A percentile compares a stretch with the other conserved stretches of the same genome.
Evolutionary conservation across 208 protist species (phyloP).

Genomic region (Crithidia sp.): DNA sequence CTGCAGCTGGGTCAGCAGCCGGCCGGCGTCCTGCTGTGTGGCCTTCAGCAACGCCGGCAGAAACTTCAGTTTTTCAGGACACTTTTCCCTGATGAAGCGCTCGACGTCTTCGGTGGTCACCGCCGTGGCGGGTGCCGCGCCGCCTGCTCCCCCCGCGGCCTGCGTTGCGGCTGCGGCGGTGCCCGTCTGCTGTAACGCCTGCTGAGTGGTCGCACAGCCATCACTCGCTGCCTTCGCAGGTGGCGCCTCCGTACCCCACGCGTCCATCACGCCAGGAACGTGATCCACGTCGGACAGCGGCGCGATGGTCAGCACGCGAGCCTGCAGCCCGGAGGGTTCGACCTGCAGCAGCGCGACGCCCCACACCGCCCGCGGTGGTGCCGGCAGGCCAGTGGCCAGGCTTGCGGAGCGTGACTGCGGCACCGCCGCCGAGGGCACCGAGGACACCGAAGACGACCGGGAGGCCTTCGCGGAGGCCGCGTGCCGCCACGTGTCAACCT

Average conservation of each 20-base stretch:
- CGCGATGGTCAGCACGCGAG: constrained; percentile 30
- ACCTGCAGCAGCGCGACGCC: constrained; percentile 34
- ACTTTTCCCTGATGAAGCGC: constrained; percentile 52
- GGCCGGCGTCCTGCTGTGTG: constrained; percentile 39
- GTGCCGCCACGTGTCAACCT: constrained; percentile 9
- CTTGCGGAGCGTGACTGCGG: constrained; percentile 5
- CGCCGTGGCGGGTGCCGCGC: not conserved
- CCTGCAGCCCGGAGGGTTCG: constrained; percentile 33
- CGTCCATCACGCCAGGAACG: constrained; percentile 11
- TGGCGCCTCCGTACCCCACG: not conserved
- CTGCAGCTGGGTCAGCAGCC: constrained; percentile 47
- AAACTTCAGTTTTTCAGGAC: constrained; percentile 68
- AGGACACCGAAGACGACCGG: constrained; percentile 6
- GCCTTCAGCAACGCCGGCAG: constrained; percentile 54
- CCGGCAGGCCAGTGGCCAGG: not conserved
- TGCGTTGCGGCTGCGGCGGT: not conserved
- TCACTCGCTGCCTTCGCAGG: not conserved
- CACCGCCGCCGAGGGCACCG: not conserved
- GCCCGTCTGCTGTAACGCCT: too few relatives aligned
- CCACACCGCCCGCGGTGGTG: constrained; percentile 22
- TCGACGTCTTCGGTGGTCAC: constrained; percentile 33
- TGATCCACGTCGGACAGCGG: constrained; percentile 17
- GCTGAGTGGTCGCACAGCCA: too few relatives aligned
- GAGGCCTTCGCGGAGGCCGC: constrained; percentile 2
- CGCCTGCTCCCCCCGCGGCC: not conserved